Percentiles rank a stretch among this genome's conserved stretches.
These are phyloP conservation scores for Neurospora sp. DNA, from an alignment of 495 filamentous ascomycete species.

Conservation along the genomic window DNA sequence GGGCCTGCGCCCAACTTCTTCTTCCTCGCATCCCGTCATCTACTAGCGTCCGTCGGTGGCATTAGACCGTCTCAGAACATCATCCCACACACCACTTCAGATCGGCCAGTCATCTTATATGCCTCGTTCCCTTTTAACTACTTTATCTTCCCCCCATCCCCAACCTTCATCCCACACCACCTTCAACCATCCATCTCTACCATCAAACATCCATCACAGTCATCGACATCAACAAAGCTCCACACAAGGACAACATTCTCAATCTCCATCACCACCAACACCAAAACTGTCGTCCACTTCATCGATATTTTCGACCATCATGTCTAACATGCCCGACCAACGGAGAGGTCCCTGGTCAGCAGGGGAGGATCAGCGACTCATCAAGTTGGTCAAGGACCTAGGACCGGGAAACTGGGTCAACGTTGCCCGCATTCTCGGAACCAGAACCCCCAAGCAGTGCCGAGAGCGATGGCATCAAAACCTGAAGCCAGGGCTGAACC, in stretches of 20 bases:
- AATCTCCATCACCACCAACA: not conserved
- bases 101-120: not conserved
- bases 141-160: not conserved
- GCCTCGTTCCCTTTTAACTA: not conserved
- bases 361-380: constrained; percentile 63
- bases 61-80: not conserved
- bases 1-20: not conserved
- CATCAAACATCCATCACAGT: not conserved
- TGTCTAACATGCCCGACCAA: constrained; percentile 3
- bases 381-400: constrained; percentile 62
- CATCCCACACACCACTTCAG: not conserved
- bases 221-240: not conserved
- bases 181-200: not conserved
- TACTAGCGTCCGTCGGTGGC: not conserved
- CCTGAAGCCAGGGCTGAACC: constrained; percentile 82
- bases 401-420: constrained; percentile 89
- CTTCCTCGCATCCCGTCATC: not conserved
- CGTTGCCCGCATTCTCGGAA: constrained; percentile 66
- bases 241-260: not conserved
- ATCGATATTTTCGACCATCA: not conserved
- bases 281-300: not conserved
- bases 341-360: constrained; percentile 72
- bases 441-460: constrained; percentile 89
- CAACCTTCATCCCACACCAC: not conserved
- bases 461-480: constrained; percentile 94